Conservation (phyloP, 2,329 filamentous ascomycete genomes). For the Didymella lethalis region DNA sequence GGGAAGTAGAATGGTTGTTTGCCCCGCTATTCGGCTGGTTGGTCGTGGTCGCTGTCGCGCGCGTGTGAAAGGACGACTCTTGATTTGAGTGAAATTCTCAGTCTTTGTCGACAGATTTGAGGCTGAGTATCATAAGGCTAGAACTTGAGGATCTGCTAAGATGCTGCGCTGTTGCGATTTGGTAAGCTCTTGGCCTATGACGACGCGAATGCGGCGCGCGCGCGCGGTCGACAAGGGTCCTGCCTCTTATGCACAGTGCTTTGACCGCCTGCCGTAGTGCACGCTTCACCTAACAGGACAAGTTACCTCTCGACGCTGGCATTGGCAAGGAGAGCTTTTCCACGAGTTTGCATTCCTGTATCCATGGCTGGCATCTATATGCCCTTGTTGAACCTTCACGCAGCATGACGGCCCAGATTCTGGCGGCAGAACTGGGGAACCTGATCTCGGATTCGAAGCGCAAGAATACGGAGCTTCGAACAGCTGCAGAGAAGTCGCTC, state of each 20-base stretch:
- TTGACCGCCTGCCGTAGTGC: slow-evolving; percentile 30
- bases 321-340: slow-evolving; percentile 9
- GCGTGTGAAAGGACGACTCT: slow-evolving; percentile 10
- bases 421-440: slow-evolving; percentile 86
- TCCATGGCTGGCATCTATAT: slow-evolving; percentile 33
- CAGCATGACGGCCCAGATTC: slow-evolving; percentile 88
- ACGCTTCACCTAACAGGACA: slow-evolving; percentile 29
- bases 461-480: slow-evolving; percentile 88
- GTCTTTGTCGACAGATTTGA: slow-evolving; percentile 9
- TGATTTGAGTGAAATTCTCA: slow-evolving; percentile 1
- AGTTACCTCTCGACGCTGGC: slow-evolving; percentile 25
- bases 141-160: slow-evolving; percentile 4
- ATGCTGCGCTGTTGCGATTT: slow-evolving; percentile 13
- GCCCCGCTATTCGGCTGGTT: slow-evolving; percentile 41
- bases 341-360: slow-evolving; percentile 10
- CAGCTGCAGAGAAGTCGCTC: slow-evolving; percentile 91
- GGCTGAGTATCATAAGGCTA: slow-evolving; percentile 15
- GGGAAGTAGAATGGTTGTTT: slow-evolving; percentile 38
- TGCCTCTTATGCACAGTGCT: slow-evolving; percentile 10
- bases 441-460: slow-evolving; percentile 95
- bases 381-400: slow-evolving; percentile 25
- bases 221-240: slow-evolving; percentile 12
- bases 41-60: slow-evolving; percentile 14
- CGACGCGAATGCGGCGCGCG: slow-evolving; percentile 16
- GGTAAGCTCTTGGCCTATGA: slow-evolving; percentile 25